Conservation (phyloP, 768 basidiomycete genomes). For the Panaeolus cyanescens region DNA sequence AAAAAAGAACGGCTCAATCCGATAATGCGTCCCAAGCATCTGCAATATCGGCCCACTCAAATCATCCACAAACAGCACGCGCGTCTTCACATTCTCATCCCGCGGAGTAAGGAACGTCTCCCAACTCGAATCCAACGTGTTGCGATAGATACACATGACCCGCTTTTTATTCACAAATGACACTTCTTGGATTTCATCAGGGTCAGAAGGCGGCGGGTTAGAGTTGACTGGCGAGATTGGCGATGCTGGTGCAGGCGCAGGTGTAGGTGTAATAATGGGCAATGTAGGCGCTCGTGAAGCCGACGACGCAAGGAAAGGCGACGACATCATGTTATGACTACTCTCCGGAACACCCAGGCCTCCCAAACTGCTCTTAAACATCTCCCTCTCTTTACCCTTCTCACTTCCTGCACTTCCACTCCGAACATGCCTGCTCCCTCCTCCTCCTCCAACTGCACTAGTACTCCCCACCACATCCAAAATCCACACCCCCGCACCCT, state of each 20-base stretch:
- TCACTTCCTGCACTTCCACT: conserved; percentile 31
- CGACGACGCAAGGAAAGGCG: background rate
- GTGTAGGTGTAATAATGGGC: too few relatives aligned
- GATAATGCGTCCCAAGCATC: conserved; percentile 56
- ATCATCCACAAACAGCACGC: conserved; percentile 49
- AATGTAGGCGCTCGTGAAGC: too few relatives aligned
- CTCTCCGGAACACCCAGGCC: background rate
- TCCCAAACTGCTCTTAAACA: background rate
- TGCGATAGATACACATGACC: conserved; percentile 23
- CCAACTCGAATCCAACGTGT: background rate
- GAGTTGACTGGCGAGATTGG: too few relatives aligned
- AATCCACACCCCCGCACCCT: conserved; percentile 27
- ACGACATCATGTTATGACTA: background rate
- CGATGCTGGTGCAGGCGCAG: too few relatives aligned
- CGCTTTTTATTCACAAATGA: conserved; percentile 17
- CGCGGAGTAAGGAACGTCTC: conserved; percentile 9
- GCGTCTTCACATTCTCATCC: conserved; percentile 35
- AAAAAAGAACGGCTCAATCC: conserved; percentile 67
- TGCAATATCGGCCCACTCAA: conserved; percentile 49
- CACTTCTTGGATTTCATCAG: background rate
- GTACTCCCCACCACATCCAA: conserved; percentile 40
- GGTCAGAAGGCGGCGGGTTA: background rate
- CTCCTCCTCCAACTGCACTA: conserved; percentile 25
- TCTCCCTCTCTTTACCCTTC: background rate
- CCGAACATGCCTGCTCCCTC: conserved; percentile 21